phyloP scores from a whole-genome alignment of 768 basidiomycete species.

The Terana coerulea region DNA sequence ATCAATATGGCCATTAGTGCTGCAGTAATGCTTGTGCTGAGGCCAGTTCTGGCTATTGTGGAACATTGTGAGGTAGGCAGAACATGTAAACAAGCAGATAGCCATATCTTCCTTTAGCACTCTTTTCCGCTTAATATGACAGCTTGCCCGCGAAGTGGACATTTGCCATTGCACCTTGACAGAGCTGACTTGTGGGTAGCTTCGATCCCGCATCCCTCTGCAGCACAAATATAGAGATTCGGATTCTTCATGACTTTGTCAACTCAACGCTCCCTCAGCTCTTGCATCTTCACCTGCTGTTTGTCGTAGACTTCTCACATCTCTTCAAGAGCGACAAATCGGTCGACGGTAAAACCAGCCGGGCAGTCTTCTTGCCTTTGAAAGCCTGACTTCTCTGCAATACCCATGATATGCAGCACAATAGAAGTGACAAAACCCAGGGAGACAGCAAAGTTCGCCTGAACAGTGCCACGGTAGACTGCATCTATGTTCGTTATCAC shows the following conservation, averaged over 20 bases:
- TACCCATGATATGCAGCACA: constrained; percentile 7
- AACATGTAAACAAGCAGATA: too few species aligned
- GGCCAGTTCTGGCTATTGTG: constrained; percentile 13
- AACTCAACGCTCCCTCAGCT: background rate
- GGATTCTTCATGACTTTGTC: constrained; percentile 7
- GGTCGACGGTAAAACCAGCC: background rate
- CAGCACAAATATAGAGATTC: constrained; percentile 16
- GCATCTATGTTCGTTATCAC: constrained; percentile 5
- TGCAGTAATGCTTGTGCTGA: constrained; percentile 12
- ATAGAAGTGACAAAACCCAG: constrained; percentile 11
- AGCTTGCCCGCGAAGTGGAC: constrained; percentile 16
- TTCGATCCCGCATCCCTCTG: constrained; percentile 17
- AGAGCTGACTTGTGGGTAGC: constrained; percentile 14
- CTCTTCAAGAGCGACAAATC: constrained; percentile 5
- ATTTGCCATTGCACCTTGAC: constrained; percentile 13
- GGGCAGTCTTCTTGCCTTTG: background rate
- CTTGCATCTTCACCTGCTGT: constrained; percentile 7
- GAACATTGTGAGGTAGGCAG: too few species aligned
- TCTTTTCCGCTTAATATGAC: constrained; percentile 19
- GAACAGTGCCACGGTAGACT: constrained; percentile 5
- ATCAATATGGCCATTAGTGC: background rate
- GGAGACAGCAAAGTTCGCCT: constrained; percentile 8
- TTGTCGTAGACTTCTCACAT: constrained; percentile 11
- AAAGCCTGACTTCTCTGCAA: background rate
- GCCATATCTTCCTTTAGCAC: constrained; percentile 16